Evolutionary conservation across 78 protist genomes (phyloP).

Genomic region (Guillardia theta): DNA sequence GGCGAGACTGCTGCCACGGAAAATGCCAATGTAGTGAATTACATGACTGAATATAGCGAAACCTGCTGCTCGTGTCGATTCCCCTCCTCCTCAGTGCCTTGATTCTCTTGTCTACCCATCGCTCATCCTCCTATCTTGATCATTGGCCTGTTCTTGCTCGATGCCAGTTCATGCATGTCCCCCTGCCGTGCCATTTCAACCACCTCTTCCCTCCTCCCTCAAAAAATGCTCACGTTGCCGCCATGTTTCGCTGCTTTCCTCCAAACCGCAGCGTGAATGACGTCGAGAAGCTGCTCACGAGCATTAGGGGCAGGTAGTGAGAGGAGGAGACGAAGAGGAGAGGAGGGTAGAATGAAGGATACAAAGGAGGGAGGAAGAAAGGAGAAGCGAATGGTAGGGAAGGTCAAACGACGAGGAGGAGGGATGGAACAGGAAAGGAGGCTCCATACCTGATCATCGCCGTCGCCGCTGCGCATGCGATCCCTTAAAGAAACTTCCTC

Average conservation of each 20-base stretch:
- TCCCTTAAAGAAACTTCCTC: constrained; percentile 68
- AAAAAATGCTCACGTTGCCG: constrained; percentile 62
- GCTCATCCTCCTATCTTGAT: constrained; percentile 81
- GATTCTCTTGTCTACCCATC: too few relatives aligned
- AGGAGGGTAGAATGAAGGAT: neutral
- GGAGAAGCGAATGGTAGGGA: too few relatives aligned
- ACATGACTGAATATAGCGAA: too few relatives aligned
- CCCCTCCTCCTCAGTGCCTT: too few relatives aligned
- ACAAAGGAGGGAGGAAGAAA: neutral
- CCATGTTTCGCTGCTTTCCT: constrained; percentile 28
- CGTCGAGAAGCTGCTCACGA: neutral
- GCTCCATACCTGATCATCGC: constrained; percentile 61
- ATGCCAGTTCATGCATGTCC: constrained; percentile 77
- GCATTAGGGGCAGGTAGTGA: neutral
- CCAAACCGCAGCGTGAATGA: neutral
- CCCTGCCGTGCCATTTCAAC: too few relatives aligned
- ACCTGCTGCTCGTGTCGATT: too few relatives aligned
- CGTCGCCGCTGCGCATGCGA: constrained; percentile 67
- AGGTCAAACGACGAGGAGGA: too few relatives aligned
- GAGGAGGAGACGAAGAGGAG: neutral
- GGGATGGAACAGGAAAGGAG: too few relatives aligned
- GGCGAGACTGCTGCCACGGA: too few relatives aligned
- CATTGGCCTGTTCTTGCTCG: constrained; percentile 80
- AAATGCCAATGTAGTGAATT: too few relatives aligned
- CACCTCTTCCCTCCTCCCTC: too few relatives aligned